Evolutionary conservation across 2,329 filamentous ascomycete genomes (phyloP), one percentile per base, ranked within the genome.

Genomic region (Whalleya microplaca): DNA sequence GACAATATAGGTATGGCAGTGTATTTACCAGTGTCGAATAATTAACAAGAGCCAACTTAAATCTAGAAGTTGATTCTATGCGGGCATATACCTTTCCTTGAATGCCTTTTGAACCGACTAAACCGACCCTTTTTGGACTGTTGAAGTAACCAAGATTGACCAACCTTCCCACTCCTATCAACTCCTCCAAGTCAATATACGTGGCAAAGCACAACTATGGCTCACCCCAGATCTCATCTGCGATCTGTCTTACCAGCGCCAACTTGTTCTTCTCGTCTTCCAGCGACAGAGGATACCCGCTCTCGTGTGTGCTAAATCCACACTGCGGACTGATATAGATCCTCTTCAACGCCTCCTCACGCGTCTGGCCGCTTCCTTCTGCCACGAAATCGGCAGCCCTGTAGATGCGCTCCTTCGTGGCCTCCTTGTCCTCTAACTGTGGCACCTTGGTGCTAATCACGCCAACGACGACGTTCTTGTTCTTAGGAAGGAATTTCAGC

Each of bases 261-360:
- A 93, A 74, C 78, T 92, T 93, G 72, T 82, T 84, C 75, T 84
- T 84, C 86, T 92, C 88, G 59, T 90, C 88, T 45, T 90, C 83
- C 60, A 84, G 78, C 20, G 80, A 82, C 51, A 93, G 78, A 14
- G 84, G 81, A 69, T 93, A 92, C 0, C 89, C 90, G 66, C 83
- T 85, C 64, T 88, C 85, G 70, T 93, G 89, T 37, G 86, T 90
- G 37, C 88, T 90, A 72, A 90, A 90, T 5, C 87, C 87, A 69
- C 87, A 90, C 75, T 91, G 88, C 0, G 89, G 88, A 68, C 85
- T 89, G 18, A 91, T 81, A 52, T 81, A 81, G 46, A 92, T 76
- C 64, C 87, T 83, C 73, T 88, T 81, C 12, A 93, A 76, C 0
- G 88, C 88, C 71, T 91, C 83, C 70, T 90, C 83, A 45, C 79